Percentiles rank a stretch among this genome's conserved stretches.
Conservation (phyloP, 495 filamentous ascomycete species). For the Aspergillus affinis region DNA sequence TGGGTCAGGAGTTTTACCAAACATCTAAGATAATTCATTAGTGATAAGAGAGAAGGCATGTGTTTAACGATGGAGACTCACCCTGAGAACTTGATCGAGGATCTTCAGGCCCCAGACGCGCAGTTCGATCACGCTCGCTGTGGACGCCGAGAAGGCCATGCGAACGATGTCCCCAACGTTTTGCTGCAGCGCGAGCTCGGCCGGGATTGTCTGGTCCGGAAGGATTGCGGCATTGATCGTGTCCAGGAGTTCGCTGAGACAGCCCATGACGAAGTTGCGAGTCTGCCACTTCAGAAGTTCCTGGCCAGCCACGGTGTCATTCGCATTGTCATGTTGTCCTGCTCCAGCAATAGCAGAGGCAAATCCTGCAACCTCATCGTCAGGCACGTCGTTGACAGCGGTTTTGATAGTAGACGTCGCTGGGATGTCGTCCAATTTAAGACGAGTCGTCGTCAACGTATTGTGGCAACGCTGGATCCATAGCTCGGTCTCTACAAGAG, state of each 20-base stretch:
- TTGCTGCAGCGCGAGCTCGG: slow-evolving; percentile 73
- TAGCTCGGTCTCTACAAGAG: slow-evolving; percentile 67
- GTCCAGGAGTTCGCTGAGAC: slow-evolving; percentile 78
- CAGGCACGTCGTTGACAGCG: slow-evolving; percentile 72
- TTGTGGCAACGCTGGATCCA: slow-evolving; percentile 90
- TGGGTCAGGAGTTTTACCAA: slow-evolving; percentile 92
- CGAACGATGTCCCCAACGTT: slow-evolving; percentile 91
- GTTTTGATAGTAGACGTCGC: slow-evolving; percentile 48
- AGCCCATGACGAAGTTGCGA: slow-evolving; percentile 89
- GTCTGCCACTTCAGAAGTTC: slow-evolving; percentile 95
- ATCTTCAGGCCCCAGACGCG: slow-evolving; percentile 88
- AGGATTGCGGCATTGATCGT: slow-evolving; percentile 71
- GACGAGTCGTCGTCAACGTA: slow-evolving; percentile 81
- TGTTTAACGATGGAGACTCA: slow-evolving; percentile 22
- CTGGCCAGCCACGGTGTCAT: slow-evolving; percentile 64
- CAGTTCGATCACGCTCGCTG: slow-evolving; percentile 84
- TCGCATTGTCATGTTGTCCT: slow-evolving; percentile 61
- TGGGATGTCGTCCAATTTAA: slow-evolving; percentile 53
- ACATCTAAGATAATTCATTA: slow-evolving; percentile 58
- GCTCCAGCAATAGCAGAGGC: slow-evolving; percentile 65
- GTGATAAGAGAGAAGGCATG: slow-evolving; percentile 7
- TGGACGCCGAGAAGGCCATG: slow-evolving; percentile 97
- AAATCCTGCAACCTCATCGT: slow-evolving; percentile 96
- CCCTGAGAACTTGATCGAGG: slow-evolving; percentile 84
- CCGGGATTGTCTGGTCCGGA: slow-evolving; percentile 66